These are phyloP conservation scores for Penicillium nucicola DNA, from an alignment of 495 filamentous ascomycete genomes.

Conservation along the genomic window DNA sequence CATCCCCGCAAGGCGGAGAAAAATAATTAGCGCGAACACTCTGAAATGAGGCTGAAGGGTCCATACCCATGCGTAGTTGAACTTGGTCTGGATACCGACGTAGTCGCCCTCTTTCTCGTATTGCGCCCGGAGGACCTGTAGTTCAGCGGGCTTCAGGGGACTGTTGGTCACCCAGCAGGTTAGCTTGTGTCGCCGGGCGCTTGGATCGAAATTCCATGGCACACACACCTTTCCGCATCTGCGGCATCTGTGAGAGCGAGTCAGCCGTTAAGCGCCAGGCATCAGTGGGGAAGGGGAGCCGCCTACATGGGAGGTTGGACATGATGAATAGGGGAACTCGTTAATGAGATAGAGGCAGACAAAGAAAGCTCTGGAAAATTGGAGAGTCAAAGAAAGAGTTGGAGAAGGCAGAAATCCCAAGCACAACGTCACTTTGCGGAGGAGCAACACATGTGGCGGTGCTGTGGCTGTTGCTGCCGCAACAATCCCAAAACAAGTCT, in stretches of 20 bases:
- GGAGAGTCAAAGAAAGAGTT: background rate
- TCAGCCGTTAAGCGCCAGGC: slow-evolving; percentile 17
- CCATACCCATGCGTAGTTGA: slow-evolving; percentile 97
- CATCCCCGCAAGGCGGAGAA: slow-evolving; percentile 11
- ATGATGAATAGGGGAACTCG: slow-evolving; percentile 33
- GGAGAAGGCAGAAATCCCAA: slow-evolving; percentile 10
- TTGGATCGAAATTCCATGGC: slow-evolving; percentile 21
- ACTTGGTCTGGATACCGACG: slow-evolving; percentile 96
- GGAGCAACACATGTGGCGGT: slow-evolving; percentile 44
- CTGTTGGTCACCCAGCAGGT: slow-evolving; percentile 38
- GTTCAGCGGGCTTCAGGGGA: slow-evolving; percentile 82
- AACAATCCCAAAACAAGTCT: slow-evolving; percentile 34
- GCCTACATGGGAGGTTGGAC: slow-evolving; percentile 74
- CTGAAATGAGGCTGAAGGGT: background rate
- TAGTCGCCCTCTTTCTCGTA: slow-evolving; percentile 96
- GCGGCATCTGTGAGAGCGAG: slow-evolving; percentile 70
- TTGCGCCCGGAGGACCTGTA: slow-evolving; percentile 85
- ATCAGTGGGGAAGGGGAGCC: slow-evolving; percentile 9
- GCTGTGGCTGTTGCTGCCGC: slow-evolving; percentile 50
- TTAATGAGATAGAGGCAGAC: background rate
- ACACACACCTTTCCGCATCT: slow-evolving; percentile 87
- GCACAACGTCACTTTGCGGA: slow-evolving; percentile 32
- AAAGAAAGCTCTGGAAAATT: background rate
- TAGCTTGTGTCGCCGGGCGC: background rate
- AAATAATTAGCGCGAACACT: slow-evolving; percentile 8